Conservation (phyloP, 352 stramenopile species). For the Pythium plurisporium region DNA sequence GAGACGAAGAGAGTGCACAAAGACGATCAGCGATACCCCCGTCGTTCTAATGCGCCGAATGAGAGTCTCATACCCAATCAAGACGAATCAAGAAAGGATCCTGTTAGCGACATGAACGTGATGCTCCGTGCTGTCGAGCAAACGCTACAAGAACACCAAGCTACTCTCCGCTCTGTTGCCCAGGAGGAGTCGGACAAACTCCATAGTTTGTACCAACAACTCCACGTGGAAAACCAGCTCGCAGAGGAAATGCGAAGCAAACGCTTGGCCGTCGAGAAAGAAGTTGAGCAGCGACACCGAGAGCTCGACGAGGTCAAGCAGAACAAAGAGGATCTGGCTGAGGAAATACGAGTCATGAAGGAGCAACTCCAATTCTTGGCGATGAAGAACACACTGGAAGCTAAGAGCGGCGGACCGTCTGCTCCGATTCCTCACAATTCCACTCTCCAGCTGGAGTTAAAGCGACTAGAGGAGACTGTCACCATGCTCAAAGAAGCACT, state of each 20-base stretch:
- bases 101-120: slow-evolving; percentile 23
- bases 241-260: slow-evolving; percentile 38
- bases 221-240: slow-evolving; percentile 44
- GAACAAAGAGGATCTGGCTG: slow-evolving; percentile 32
- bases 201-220: slow-evolving; percentile 46
- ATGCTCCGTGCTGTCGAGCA: slow-evolving; percentile 51
- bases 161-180: slow-evolving; percentile 38
- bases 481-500: slow-evolving; percentile 40
- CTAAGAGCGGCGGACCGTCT: slow-evolving; percentile 4
- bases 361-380: slow-evolving; percentile 52
- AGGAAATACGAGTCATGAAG: slow-evolving; percentile 39
- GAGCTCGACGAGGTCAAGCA: slow-evolving; percentile 34
- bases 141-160: slow-evolving; percentile 45
- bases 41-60: too few species aligned
- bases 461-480: slow-evolving; percentile 37
- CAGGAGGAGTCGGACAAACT: slow-evolving; percentile 43
- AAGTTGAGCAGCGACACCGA: slow-evolving; percentile 25
- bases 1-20: not conserved
- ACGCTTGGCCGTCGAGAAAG: slow-evolving; percentile 24
- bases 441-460: slow-evolving; percentile 32
- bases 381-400: slow-evolving; percentile 41
- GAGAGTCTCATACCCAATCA: slow-evolving; percentile 1
- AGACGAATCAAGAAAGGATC: not conserved
- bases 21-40: too few species aligned
- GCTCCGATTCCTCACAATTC: not conserved